Evolutionary conservation across 2,329 filamentous ascomycete genomes (phyloP).

Genomic region (Colletotrichum sp.): DNA sequence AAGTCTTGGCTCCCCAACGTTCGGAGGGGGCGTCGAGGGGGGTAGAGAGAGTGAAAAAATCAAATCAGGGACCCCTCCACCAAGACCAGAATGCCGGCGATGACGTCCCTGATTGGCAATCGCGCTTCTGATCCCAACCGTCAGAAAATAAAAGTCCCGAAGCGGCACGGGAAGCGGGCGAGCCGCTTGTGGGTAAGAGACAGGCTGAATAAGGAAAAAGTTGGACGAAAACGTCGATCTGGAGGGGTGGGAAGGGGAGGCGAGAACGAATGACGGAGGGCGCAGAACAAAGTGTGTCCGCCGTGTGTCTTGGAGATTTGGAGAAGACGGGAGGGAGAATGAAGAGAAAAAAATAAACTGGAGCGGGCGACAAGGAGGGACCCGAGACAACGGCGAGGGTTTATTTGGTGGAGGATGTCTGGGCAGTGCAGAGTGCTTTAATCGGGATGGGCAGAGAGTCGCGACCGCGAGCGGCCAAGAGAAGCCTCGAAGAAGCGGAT

Average conservation of each 20-base stretch:
- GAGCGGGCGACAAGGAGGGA: constrained; percentile 6
- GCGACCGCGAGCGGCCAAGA: constrained; percentile 7
- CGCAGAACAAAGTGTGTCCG: not conserved
- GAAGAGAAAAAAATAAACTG: not conserved
- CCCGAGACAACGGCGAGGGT: constrained; percentile 17
- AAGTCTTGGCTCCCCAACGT: not conserved
- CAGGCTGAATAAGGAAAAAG: not conserved
- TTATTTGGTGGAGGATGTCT: constrained; percentile 7
- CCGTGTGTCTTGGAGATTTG: not conserved
- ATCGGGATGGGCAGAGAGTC: not conserved
- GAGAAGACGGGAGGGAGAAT: not conserved
- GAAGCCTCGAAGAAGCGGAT: not conserved
- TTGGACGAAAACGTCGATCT: constrained; percentile 16
- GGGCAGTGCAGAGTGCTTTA: not conserved
- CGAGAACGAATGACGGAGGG: not conserved
- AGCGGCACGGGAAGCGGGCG: constrained; percentile 11
- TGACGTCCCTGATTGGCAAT: constrained; percentile 11
- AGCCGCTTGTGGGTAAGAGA: constrained; percentile 12
- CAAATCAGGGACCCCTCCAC: not conserved
- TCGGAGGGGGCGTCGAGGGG: not conserved
- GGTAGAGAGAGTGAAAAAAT: not conserved
- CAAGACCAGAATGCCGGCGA: not conserved
- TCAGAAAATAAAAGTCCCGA: constrained; percentile 12
- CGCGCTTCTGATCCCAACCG: constrained; percentile 7
- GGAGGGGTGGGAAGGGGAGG: not conserved